These are phyloP conservation scores for Rhodosporidiobolus odoratus DNA, from an alignment of 768 basidiomycete species.

Conservation along the genomic window DNA sequence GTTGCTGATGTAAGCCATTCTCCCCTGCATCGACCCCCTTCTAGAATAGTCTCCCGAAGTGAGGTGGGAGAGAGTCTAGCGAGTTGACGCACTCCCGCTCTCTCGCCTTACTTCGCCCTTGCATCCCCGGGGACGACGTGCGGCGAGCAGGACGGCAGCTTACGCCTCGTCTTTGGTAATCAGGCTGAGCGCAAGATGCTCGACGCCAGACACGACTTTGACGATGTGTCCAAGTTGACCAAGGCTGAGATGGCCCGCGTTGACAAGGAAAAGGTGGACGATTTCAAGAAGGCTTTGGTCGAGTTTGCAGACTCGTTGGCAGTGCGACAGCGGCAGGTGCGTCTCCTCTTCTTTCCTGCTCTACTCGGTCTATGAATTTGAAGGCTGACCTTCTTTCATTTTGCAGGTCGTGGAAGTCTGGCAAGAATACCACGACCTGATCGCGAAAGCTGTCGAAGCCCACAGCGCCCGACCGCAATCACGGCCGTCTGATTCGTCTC, in stretches of 20 bases:
- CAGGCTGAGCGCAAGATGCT: slow-evolving; percentile 79
- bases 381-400: neutral
- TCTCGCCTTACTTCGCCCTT: neutral
- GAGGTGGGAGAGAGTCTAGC: neutral
- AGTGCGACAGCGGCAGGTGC: slow-evolving; percentile 63
- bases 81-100: neutral
- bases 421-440: slow-evolving; percentile 32
- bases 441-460: slow-evolving; percentile 15
- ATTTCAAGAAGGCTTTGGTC: slow-evolving; percentile 80
- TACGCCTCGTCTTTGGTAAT: slow-evolving; percentile 17
- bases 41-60: neutral
- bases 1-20: slow-evolving; percentile 64
- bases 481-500: neutral
- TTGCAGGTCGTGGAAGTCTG: slow-evolving; percentile 24
- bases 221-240: slow-evolving; percentile 76
- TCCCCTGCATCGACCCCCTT: neutral
- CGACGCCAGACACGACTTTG: slow-evolving; percentile 82
- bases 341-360: neutral
- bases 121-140: neutral
- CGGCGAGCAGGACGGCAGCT: slow-evolving; percentile 24
- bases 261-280: slow-evolving; percentile 85
- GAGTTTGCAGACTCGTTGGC: slow-evolving; percentile 84
- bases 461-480: neutral
- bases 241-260: slow-evolving; percentile 86
- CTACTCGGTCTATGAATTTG: neutral